Conservation (phyloP, 768 basidiomycete species). For the Rhodotorula babjevae region DNA sequence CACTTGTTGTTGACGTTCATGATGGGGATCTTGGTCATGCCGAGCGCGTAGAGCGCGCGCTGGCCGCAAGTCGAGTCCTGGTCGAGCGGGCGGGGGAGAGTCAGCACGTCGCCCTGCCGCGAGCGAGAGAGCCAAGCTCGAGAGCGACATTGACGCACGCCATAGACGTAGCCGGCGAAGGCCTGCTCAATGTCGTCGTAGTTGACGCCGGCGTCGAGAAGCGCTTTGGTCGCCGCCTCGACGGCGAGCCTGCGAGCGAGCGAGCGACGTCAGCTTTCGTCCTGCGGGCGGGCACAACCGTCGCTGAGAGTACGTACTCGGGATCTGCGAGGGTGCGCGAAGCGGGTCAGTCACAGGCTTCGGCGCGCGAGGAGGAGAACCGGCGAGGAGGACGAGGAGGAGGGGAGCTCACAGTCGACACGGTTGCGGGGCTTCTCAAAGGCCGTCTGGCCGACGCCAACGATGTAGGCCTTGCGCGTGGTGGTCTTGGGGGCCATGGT, state of each 20-base stretch:
- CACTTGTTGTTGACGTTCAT: slow-evolving; percentile 70
- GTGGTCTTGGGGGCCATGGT: slow-evolving; percentile 59
- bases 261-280: background rate
- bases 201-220: slow-evolving; percentile 80
- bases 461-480: slow-evolving; percentile 46
- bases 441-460: slow-evolving; percentile 70
- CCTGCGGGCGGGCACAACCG: background rate
- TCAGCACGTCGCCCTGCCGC: background rate
- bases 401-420: slow-evolving; percentile 52
- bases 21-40: slow-evolving; percentile 72
- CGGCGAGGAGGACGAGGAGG: slow-evolving; percentile 48
- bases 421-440: slow-evolving; percentile 62
- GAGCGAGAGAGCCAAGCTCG: background rate
- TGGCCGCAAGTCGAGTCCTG: slow-evolving; percentile 46
- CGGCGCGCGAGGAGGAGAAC: no score
- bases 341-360: background rate
- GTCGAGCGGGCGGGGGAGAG: background rate
- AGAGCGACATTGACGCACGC: background rate
- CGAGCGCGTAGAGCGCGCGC: slow-evolving; percentile 75
- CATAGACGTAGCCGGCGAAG: slow-evolving; percentile 68
- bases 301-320: background rate
- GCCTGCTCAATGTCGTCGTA: slow-evolving; percentile 72
- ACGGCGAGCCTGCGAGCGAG: slow-evolving; percentile 64
- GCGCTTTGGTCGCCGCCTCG: slow-evolving; percentile 78
- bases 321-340: background rate